Base-by-base conservation (phyloP, 768 basidiomycete genomes). In the Termitomyces heimii region DNA sequence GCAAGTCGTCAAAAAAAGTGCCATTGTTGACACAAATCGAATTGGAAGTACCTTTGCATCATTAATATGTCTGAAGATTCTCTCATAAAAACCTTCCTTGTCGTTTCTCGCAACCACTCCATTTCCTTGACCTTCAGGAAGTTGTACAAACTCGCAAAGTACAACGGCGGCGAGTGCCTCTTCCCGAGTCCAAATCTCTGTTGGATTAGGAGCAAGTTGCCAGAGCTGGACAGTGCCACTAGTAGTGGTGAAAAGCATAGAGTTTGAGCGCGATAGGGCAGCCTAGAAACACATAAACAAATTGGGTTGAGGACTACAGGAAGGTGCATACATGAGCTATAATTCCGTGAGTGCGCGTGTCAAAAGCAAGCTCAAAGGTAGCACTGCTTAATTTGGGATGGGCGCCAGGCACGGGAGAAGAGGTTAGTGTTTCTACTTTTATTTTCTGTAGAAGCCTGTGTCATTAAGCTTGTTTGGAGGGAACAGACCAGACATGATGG, bases 221-320 rank as follows among this genome's bases (percentile, higher is more conserved):
- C 92, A 92, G 9, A 88, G 71, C 62, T 94, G 88, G 28, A 94
- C 64, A 4, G 89, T 76, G 10, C 92, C 92, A 2, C 88, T 86
- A n/a, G 82, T 81, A 0, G 89, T 89, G 1, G 85, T 84, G 20
- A 92, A 54, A 20, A 85, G 67, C 6, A 85, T 74, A 1, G 77
- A 65, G 65, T 64, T 70, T 55, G 76, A 73, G n/a, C 72, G 74
- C 5, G 77, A 50, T 86, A 67, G 1, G 84, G 76, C 37, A 79
- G 75, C 39, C 60, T 62, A 43, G 7, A 42, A 12, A 29, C 13
- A 13, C 16, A 42, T 58, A 9, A 53, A 28, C 22, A 18, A 43
- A 5, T 10, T 47, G 8, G 29, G 24, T 5, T 48, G 26, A 42
- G 10, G 13, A 50, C 10, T 35, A n/a, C 20, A 24, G 34, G 28